Conservation (phyloP, 2,329 filamentous ascomycete species). For the Clonostachys rosea region DNA sequence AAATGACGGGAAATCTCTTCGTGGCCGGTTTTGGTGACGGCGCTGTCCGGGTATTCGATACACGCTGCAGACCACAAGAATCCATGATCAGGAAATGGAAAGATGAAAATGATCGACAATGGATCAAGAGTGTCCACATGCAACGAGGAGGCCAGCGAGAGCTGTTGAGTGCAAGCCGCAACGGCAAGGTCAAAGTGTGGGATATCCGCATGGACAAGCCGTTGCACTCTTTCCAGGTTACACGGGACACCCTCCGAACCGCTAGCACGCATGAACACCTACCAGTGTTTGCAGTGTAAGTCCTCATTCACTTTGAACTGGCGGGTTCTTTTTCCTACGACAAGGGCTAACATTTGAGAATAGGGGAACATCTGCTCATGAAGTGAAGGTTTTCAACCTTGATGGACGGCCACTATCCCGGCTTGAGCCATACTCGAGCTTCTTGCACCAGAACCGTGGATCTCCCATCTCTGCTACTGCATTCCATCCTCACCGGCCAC, state of each 20-base stretch:
- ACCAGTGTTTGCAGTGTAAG: slow-evolving; percentile 90
- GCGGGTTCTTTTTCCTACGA: neutral
- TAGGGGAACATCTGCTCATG: slow-evolving; percentile 83
- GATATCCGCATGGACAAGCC: slow-evolving; percentile 85
- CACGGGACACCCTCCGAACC: slow-evolving; percentile 73
- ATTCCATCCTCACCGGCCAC: slow-evolving; percentile 92
- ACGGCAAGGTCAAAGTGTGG: slow-evolving; percentile 94
- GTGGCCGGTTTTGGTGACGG: slow-evolving; percentile 96
- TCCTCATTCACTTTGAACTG: slow-evolving; percentile 14
- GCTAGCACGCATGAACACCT: slow-evolving; percentile 94
- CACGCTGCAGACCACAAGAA: slow-evolving; percentile 75
- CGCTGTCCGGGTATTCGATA: slow-evolving; percentile 90
- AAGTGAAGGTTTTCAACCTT: slow-evolving; percentile 90
- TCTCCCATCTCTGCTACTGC: slow-evolving; percentile 83
- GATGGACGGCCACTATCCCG: slow-evolving; percentile 74
- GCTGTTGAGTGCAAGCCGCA: slow-evolving; percentile 82
- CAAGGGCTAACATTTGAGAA: slow-evolving; percentile 15
- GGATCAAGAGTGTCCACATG: slow-evolving; percentile 95
- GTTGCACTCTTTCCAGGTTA: slow-evolving; percentile 69
- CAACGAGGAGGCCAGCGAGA: slow-evolving; percentile 92
- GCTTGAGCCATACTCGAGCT: slow-evolving; percentile 86
- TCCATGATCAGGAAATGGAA: slow-evolving; percentile 97
- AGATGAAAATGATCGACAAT: slow-evolving; percentile 77
- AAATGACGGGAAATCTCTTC: slow-evolving; percentile 95
- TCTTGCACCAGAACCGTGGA: slow-evolving; percentile 75